phyloP scores from a whole-genome alignment of 148 eudicot species.

The Rhododendron vialii region DNA sequence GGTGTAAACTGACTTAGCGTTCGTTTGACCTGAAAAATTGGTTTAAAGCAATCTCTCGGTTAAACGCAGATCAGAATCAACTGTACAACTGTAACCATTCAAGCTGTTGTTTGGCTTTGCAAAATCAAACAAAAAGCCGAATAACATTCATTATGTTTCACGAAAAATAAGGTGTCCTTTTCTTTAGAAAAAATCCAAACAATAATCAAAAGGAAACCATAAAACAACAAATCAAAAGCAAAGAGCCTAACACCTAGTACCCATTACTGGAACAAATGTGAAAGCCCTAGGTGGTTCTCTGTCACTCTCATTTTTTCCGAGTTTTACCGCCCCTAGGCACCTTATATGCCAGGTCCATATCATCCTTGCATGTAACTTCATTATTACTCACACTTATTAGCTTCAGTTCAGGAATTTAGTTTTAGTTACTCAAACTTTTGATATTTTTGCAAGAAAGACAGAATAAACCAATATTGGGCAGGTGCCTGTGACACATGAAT shows the following conservation, averaged over 20 bases:
- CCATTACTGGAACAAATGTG: constrained; percentile 3
- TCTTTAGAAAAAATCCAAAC: not conserved
- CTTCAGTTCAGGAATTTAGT: not conserved
- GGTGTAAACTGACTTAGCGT: constrained; percentile 95
- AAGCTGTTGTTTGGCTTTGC: not conserved
- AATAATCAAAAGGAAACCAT: not conserved
- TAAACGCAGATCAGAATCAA: not conserved
- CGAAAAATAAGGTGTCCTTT: not conserved
- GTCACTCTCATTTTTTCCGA: not conserved
- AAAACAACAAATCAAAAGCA: not conserved
- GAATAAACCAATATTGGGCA: not conserved
- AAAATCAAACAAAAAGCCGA: not conserved
- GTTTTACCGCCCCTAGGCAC: not conserved
- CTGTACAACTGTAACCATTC: not conserved
- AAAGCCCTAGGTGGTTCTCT: not conserved
- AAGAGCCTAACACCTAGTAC: not conserved
- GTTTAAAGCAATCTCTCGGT: not conserved
- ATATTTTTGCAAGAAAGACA: not conserved
- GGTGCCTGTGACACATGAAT: not conserved
- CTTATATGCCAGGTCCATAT: not conserved
- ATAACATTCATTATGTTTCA: not conserved
- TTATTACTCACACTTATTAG: not conserved
- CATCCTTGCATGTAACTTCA: too few species aligned
- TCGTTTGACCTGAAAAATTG: constrained; percentile 62
- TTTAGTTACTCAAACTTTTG: not conserved